These are phyloP conservation scores for Hypericum perforatum DNA, from an alignment of 345 rosid genomes.

Conservation along the genomic window DNA sequence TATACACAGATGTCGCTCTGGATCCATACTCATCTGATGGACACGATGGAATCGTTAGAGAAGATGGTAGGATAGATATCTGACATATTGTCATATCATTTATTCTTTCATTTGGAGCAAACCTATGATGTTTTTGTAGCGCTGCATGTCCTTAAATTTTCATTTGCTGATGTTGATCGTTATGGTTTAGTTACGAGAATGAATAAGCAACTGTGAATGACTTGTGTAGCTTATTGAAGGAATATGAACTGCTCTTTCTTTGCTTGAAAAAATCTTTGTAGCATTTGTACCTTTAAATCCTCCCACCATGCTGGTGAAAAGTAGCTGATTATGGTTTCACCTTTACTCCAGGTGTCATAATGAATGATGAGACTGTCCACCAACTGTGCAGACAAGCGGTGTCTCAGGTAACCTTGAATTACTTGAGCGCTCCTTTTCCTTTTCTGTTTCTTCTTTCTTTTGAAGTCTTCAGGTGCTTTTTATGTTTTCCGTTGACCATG, in stretches of 20 bases:
- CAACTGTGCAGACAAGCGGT: slow-evolving; percentile 90
- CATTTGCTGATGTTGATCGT: too few species aligned
- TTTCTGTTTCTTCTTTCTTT: neutral
- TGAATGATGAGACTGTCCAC: slow-evolving; percentile 93
- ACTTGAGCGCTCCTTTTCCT: neutral
- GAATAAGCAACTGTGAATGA: too few species aligned
- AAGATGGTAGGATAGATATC: slow-evolving; percentile 43
- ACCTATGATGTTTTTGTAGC: too few species aligned
- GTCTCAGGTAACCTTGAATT: slow-evolving; percentile 43
- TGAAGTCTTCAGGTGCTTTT: neutral
- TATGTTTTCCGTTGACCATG: too few species aligned
- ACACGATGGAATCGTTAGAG: slow-evolving; percentile 87
- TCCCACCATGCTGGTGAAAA: neutral
- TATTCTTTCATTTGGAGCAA: too few species aligned
- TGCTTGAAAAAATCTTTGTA: too few species aligned
- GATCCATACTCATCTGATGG: slow-evolving; percentile 88
- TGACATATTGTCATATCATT: neutral
- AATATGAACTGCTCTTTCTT: too few species aligned
- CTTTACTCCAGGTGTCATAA: slow-evolving; percentile 54
- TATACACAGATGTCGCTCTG: slow-evolving; percentile 85
- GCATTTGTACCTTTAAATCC: too few species aligned
- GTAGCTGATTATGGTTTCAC: slow-evolving; percentile 8
- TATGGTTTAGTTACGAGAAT: too few species aligned
- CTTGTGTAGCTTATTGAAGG: too few species aligned
- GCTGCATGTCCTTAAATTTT: too few species aligned